phyloP scores from a whole-genome alignment of 2,329 filamentous ascomycete genomes.

The Xylariales sp. region DNA sequence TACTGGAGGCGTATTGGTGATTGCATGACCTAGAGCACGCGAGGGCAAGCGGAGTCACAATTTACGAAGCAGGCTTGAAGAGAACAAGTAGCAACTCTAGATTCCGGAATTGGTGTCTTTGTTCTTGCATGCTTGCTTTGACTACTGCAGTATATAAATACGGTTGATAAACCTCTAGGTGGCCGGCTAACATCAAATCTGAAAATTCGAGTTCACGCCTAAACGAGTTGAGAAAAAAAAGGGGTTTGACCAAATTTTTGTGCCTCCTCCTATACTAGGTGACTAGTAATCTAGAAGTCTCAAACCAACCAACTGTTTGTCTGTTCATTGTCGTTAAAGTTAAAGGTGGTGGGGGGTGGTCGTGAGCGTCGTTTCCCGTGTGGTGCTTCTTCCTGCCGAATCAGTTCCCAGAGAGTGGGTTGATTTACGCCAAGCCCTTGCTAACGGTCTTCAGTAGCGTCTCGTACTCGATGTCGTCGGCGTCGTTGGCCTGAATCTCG shows the following conservation, averaged over 20 bases:
- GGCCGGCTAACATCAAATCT: slow-evolving; percentile 26
- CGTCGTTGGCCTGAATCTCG: slow-evolving; percentile 81
- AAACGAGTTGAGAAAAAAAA: slow-evolving; percentile 22
- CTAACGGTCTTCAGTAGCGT: slow-evolving; percentile 63
- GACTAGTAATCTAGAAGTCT: neutral
- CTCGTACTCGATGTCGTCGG: slow-evolving; percentile 76
- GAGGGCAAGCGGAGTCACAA: too few species aligned
- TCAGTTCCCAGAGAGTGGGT: neutral
- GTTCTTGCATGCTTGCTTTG: too few species aligned
- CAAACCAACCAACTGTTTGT: too few species aligned
- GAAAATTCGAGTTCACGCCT: slow-evolving; percentile 25
- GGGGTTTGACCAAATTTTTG: too few species aligned
- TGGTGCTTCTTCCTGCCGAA: neutral
- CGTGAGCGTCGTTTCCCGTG: slow-evolving; percentile 9
- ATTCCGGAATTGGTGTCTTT: slow-evolving; percentile 21
- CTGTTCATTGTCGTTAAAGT: neutral
- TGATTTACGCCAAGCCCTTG: slow-evolving; percentile 40
- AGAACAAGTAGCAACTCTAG: slow-evolving; percentile 15
- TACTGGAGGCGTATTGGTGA: too few species aligned
- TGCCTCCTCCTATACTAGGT: neutral
- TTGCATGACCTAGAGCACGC: too few species aligned
- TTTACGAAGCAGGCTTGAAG: slow-evolving; percentile 7
- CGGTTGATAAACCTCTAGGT: slow-evolving; percentile 5
- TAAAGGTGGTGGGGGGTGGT: too few species aligned
- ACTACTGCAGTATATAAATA: slow-evolving; percentile 23